phyloP scores from a whole-genome alignment of 2,329 filamentous ascomycete species.

The Aureobasidium zeae region DNA sequence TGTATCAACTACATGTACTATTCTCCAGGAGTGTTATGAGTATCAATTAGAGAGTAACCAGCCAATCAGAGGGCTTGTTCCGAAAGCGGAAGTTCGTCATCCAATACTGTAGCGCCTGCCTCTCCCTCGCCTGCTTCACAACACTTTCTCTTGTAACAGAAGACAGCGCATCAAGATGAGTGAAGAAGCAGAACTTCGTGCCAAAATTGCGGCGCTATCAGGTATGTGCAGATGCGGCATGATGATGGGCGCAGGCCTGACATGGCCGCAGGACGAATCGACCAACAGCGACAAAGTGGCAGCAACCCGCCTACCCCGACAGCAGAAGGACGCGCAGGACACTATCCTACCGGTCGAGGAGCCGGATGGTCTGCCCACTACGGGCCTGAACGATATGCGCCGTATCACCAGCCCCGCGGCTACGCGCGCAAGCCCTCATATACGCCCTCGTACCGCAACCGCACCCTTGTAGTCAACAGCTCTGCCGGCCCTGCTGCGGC shows the following conservation, averaged over 20 bases:
- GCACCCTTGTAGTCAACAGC: slow-evolving; percentile 17
- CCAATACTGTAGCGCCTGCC: neutral
- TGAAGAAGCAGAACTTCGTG: slow-evolving; percentile 19
- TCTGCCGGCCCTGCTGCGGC: neutral
- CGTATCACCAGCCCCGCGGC: slow-evolving; percentile 15
- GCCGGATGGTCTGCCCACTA: slow-evolving; percentile 9
- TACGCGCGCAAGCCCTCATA: slow-evolving; percentile 11
- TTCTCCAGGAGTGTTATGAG: no score
- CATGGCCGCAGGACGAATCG: slow-evolving; percentile 16
- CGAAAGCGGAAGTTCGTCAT: slow-evolving; percentile 8
- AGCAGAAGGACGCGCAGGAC: neutral
- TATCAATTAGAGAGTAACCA: neutral
- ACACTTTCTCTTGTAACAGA: neutral
- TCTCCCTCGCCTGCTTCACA: neutral
- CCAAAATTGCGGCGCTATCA: slow-evolving; percentile 18
- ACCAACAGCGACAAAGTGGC: slow-evolving; percentile 16
- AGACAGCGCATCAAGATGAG: slow-evolving; percentile 11
- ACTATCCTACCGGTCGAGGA: slow-evolving; percentile 6
- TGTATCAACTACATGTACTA: no score
- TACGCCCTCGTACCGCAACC: slow-evolving; percentile 16
- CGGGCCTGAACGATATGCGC: slow-evolving; percentile 15
- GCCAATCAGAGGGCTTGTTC: neutral
- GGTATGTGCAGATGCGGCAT: slow-evolving; percentile 1
- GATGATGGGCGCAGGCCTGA: neutral
- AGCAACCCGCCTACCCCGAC: neutral